Evolutionary conservation across 2,329 filamentous ascomycete genomes (phyloP).

Genomic region (Penicillium fuscoglaucum): DNA sequence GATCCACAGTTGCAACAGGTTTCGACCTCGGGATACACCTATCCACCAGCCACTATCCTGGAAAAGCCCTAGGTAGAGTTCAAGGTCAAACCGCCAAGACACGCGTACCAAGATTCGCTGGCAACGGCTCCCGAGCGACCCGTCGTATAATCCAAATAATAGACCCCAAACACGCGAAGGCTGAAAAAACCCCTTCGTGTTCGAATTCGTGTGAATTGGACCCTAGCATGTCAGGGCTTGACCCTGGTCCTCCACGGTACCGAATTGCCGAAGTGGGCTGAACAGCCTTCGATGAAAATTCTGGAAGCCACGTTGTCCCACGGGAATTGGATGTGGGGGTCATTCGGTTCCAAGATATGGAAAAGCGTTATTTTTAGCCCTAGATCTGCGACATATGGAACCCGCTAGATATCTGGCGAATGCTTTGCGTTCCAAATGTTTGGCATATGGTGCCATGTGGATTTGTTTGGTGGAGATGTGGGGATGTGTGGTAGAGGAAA

Average conservation of each 20-base stretch:
- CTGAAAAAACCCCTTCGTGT: not conserved
- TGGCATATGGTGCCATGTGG: conserved; percentile 2
- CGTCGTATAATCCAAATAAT: not conserved
- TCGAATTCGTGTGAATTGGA: not conserved
- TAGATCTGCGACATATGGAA: conserved; percentile 18
- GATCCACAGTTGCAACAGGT: conserved; percentile 3
- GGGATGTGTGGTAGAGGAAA: not conserved
- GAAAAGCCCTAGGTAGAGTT: not conserved
- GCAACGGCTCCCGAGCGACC: not conserved
- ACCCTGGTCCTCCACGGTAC: not conserved
- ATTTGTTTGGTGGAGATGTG: not conserved
- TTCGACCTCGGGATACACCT: not conserved
- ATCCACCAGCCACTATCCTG: not conserved
- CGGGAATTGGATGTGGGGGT: conserved; percentile 3
- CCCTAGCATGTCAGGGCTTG: not conserved
- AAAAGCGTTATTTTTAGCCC: conserved; percentile 29
- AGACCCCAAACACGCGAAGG: not conserved
- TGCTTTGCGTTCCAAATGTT: not conserved
- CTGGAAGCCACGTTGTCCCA: conserved; percentile 31
- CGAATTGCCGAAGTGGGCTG: conserved; percentile 2
- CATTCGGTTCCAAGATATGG: not conserved
- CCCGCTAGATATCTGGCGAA: not conserved
- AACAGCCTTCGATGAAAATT: conserved; percentile 28
- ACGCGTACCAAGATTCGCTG: not conserved
- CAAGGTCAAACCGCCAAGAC: conserved; percentile 6